A percentile compares a stretch with the other conserved stretches of the same genome.
Conservation (phyloP, 2,329 filamentous ascomycete genomes). For the Simplicillium aogashimaense region DNA sequence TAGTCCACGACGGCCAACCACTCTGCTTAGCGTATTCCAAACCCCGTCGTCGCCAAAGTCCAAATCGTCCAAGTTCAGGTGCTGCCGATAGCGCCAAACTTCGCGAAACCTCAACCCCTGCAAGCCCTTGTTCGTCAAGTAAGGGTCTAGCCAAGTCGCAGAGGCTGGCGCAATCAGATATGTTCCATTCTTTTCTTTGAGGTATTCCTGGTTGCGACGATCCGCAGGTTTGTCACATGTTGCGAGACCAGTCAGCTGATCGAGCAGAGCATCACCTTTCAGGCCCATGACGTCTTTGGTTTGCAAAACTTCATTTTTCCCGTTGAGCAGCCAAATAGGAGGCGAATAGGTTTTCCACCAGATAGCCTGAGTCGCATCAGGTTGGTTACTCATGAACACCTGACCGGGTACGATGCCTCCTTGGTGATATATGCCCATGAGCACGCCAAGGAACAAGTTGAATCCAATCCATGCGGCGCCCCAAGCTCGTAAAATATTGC, state of each 20-base stretch:
- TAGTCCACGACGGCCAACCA: constrained; percentile 54
- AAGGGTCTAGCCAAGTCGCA: constrained; percentile 58
- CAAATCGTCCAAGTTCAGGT: constrained; percentile 71
- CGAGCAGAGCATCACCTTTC: constrained; percentile 48
- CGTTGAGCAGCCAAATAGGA: constrained; percentile 69
- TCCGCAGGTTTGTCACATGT: constrained; percentile 53
- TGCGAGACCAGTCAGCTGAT: constrained; percentile 46
- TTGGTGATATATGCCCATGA: constrained; percentile 80
- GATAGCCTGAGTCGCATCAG: constrained; percentile 57
- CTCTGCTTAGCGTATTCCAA: constrained; percentile 58
- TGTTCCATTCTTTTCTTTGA: constrained; percentile 52
- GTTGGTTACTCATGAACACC: constrained; percentile 61
- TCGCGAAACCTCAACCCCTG: constrained; percentile 55
- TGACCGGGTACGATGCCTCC: constrained; percentile 69
- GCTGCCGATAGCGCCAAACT: constrained; percentile 57
- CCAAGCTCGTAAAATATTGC: constrained; percentile 42
- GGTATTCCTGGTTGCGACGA: constrained; percentile 42
- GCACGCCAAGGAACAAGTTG: constrained; percentile 54
- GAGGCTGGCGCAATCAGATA: constrained; percentile 67
- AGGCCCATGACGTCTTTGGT: constrained; percentile 70
- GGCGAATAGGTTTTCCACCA: constrained; percentile 88
- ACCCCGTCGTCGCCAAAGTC: constrained; percentile 71
- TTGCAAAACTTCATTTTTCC: constrained; percentile 60
- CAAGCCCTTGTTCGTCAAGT: constrained; percentile 47
- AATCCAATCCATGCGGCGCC: constrained; percentile 56